Evolutionary conservation across 768 basidiomycete species (phyloP).

Genomic region (Auricularia heimuer): DNA sequence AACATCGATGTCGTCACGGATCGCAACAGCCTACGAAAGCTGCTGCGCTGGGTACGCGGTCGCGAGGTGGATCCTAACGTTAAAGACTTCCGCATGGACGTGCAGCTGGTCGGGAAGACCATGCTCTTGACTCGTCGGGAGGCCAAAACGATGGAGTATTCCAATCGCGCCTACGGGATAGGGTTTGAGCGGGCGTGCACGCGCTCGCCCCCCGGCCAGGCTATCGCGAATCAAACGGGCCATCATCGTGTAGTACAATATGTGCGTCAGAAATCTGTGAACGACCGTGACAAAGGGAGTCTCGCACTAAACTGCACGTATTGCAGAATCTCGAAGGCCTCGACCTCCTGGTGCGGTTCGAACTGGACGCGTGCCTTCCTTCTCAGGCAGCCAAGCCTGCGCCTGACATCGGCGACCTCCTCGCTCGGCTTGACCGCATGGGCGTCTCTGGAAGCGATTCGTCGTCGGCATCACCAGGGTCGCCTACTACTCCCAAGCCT

Average conservation of each 20-base stretch:
- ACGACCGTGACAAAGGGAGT: too few species aligned
- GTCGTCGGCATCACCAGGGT: neutral
- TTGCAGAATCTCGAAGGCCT: conserved; percentile 47
- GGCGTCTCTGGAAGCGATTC: conserved; percentile 8
- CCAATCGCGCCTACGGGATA: conserved; percentile 37
- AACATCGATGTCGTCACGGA: conserved; percentile 44
- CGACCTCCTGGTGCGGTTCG: conserved; percentile 41
- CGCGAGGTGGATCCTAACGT: conserved; percentile 8
- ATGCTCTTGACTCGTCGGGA: conserved; percentile 55
- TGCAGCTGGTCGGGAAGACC: conserved; percentile 54
- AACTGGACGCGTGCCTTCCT: conserved; percentile 7
- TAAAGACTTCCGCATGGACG: conserved; percentile 60
- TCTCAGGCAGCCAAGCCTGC: conserved; percentile 7
- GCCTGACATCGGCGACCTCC: conserved; percentile 14
- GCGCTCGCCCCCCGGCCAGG: conserved; percentile 19
- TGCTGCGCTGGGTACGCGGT: conserved; percentile 43
- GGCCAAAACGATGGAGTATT: conserved; percentile 24
- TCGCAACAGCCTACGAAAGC: conserved; percentile 54
- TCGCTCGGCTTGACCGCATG: conserved; percentile 18
- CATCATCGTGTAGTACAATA: conserved; percentile 58
- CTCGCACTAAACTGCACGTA: neutral
- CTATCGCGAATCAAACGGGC: conserved; percentile 40
- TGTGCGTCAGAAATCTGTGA: conserved; percentile 28
- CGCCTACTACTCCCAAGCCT: neutral
- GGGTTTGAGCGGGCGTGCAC: conserved; percentile 55